Evolutionary conservation across 225 moss, liverwort and hornwort genomes (phyloP), one percentile per base, ranked within the genome.

Genomic region (Rhytidiadelphus loreus): DNA sequence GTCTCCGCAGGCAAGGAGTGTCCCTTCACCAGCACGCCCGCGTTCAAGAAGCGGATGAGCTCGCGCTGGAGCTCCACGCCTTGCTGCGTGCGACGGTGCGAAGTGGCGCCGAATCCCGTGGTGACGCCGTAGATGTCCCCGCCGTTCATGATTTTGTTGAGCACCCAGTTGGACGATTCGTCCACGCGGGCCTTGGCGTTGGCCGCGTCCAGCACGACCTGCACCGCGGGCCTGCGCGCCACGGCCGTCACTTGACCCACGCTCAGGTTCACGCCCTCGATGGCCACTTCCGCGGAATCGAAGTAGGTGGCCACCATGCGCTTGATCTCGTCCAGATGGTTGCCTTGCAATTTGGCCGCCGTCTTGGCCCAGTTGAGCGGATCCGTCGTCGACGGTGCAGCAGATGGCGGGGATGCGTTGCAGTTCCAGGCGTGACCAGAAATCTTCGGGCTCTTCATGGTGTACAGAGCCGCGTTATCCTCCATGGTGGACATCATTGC

Each of bases 1-100:
- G 92, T 88, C 41, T 82, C 69, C 2, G 84, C 81, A 13, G 92
- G 80, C 86, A 92, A 35, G 6, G 66, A 70, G 88, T 88, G 90
- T 8, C 88, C 92, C 84, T 85, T 82, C 12, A 53, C 62, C 14
- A 89, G 19, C 81, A 92, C 89, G 25, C 91, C 92, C 1, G 88
- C 89, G 59, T 92, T 92, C 44, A 90, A 32, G 62, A 32, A 62
- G 8, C 62, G 62, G 32, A 62, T 62, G 62, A 62, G 62, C 32
- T 62, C 62, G 32, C 32, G 62, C 32, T 62, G 62, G 30, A 62
- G 32, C 62, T 62, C 62, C 32, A 62, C 30, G 62, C 62, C 62
- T 62, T 62, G 16, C 62, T 62, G 16, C 16, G 62, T 62, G 62
- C 62, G 62, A 16, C 62, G 62, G 62, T 32, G 62, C 62, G 30